Evolutionary conservation across 306 rosid species (phyloP), one percentile per base, ranked within the genome.

Genomic region (Adenanthera pavonina): DNA sequence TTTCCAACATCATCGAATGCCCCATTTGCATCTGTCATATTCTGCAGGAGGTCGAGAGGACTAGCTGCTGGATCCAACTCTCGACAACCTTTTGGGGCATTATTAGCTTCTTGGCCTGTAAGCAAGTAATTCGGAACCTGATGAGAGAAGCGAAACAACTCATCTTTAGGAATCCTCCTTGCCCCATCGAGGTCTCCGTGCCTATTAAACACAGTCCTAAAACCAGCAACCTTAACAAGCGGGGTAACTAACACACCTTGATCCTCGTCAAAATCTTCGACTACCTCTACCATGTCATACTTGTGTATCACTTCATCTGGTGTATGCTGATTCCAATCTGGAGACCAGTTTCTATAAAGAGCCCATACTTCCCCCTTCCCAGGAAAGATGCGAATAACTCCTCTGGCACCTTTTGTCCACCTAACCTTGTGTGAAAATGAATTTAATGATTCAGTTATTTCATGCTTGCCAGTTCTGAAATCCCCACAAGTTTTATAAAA

Each of bases 61-160:
- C 88, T 86, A 16, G 97, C 97, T 69, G 97, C 97, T 36, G 97
- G 97, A 82, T 93, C 97, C 84, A 93, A 84, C 84, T 93, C 97
- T 33, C 79, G 76, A 62, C 92, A 93, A 61, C 88, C 97, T 80
- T 84, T 74, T 0, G 91, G 97, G 79, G 94, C 88, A 76, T 90
- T 90, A 64, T 78, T 76, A 78, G 94, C 91, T 90, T 93, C 97
- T 54, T 87, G 73, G 4, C 96, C 97, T 0, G 94, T 86, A 69
- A 93, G 97, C 66, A 87, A 86, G 87, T 86, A 78, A 84, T 85
- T 72, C 57, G 97, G 97, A 78, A 91, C 94, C 80, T 85, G 94
- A 84, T 93, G 97, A 35, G 97, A 93, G 83, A 91, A 90, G 53
- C 90, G 79, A 72, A 93, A 91, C 92, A 93, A 69, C 85, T 91